Percentiles rank a stretch among this genome's conserved stretches.
Conservation (phyloP, 768 basidiomycete genomes). For the Mycena latifolia region DNA sequence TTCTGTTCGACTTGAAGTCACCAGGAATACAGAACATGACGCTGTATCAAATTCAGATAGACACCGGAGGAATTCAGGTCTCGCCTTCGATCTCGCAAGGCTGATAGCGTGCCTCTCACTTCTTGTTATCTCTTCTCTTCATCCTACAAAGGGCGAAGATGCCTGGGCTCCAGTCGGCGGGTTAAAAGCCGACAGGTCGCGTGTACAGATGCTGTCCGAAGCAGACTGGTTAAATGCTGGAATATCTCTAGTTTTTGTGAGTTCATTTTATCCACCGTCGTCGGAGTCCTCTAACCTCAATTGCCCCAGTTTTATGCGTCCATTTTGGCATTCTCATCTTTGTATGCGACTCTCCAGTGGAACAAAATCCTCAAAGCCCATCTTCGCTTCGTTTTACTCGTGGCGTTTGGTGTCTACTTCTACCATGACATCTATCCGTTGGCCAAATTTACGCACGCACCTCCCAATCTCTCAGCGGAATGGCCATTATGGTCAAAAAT, state of each 20-base stretch:
- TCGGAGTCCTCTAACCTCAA: neutral
- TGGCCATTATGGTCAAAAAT: constrained; percentile 66
- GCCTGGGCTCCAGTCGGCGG: too few relatives aligned
- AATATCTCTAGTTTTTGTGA: constrained; percentile 1
- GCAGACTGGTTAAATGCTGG: constrained; percentile 17
- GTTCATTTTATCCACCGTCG: neutral
- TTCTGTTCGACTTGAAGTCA: neutral
- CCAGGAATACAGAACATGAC: neutral
- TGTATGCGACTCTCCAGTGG: constrained; percentile 50
- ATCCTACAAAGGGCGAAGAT: neutral
- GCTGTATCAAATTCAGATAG: neutral
- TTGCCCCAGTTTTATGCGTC: constrained; percentile 49
- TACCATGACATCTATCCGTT: constrained; percentile 74
- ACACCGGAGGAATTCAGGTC: neutral
- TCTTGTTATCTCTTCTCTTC: constrained; percentile 1
- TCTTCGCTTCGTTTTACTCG: constrained; percentile 58
- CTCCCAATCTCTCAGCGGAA: constrained; percentile 63
- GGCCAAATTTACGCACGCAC: constrained; percentile 59
- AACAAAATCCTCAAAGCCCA: constrained; percentile 55
- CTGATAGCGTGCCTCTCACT: constrained; percentile 7
- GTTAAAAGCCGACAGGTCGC: too few relatives aligned
- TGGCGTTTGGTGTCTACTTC: constrained; percentile 59
- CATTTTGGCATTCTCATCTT: constrained; percentile 54
- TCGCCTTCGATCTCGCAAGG: neutral
- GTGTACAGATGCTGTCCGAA: constrained; percentile 19